Base-by-base conservation (phyloP, 139 green algal species). In the Chlorella sp. region DNA sequence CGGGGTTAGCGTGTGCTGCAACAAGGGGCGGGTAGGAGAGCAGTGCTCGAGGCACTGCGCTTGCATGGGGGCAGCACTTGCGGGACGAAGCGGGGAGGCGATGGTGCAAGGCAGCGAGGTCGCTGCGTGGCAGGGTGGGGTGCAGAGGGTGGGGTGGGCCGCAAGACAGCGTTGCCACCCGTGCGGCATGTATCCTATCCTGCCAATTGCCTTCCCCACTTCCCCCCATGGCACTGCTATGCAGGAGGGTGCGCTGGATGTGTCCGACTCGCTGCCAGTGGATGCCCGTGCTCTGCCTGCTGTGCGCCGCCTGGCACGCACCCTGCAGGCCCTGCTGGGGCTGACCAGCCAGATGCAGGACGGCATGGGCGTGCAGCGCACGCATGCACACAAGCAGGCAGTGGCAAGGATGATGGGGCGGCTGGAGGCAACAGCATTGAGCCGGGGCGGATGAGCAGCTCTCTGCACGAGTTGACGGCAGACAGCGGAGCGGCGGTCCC, bases 321-420 rank as follows among this genome's bases (percentile, higher is more conserved):
- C 21, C 71, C 71, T 89, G 71, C 85, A 89, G 53, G 85, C 71
- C 28, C 71, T 83, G 71, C 71, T 89, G 69, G 85, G 71, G 3
- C 85, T 89, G 24, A 83, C 42, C 48, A 89, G 42, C 71, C 34
- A 82, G 71, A 57, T 89, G 85, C 85, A 89, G 85, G 85, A 89
- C 69, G 24, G 71, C 42, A 69, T 89, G 71, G 85, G 85, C 16
- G 85, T n/a, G 71, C 32, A 53, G 69, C 85, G 85, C 39, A 26
- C 42, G 16, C 85, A 89, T 48, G n/a, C n/a, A 16, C 85, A 89
- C 85, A 88, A 88, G 84, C 84, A 81, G 68, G 68, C 71, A 5
- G 84, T 88, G 84, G 39, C 39, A 1, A 16, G 14, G 0, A 40
- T 40, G 26, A 88, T 88, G 24, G 68, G 32, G 1, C 39, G 39